Base-by-base conservation (phyloP, 2,329 filamentous ascomycete genomes). In the Penicillium sclerotigenum region DNA sequence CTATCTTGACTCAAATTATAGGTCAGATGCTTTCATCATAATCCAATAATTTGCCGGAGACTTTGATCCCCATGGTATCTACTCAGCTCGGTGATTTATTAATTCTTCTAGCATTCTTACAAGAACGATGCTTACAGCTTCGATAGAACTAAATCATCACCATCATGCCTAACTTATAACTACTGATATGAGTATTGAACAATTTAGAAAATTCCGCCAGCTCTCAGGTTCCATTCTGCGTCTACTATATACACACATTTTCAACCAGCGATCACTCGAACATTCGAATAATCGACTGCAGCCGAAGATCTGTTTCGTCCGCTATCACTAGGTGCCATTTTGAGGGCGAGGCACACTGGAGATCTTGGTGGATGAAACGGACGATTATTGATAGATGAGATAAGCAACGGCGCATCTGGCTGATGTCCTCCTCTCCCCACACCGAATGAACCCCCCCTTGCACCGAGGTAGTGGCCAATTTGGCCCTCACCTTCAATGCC, bases 271-370 rank as follows among this genome's bases (percentile, higher is more conserved):
- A 66, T 51, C 56, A 64, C 51, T 67, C 69, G 43, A 70, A 60
- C 50, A 63, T 69, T 61, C 67, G 66, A 57, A 72, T 67, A 16
- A 70, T 57, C 36, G 67, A 36, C 50, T 68, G 68, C 50, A 73
- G 45, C 38, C 67, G 58, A 37, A 62, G 59, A 56, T 72, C 68
- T 7, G 66, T 72, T 47, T 71, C 70, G 56, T 65, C 65, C 22
- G 71, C 69, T 68, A 73, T 69, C 5, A 64, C 50, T 36, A 69
- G 33, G 28, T 63, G 61, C 10, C 68, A 69, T 2, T 55, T 51
- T 4, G 67, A 63, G 4, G 47, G n/a, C 10, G 34, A 40, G n/a
- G 41, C 41, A 22, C 34, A 34, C 13, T 31, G 24, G 8, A 45
- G 33, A 18, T 45, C 45, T 13, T 63, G 64, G 26, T 62, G 59